These are phyloP conservation scores for Melaleuca alternifolia DNA, from an alignment of 345 rosid genomes.

Conservation along the genomic window DNA sequence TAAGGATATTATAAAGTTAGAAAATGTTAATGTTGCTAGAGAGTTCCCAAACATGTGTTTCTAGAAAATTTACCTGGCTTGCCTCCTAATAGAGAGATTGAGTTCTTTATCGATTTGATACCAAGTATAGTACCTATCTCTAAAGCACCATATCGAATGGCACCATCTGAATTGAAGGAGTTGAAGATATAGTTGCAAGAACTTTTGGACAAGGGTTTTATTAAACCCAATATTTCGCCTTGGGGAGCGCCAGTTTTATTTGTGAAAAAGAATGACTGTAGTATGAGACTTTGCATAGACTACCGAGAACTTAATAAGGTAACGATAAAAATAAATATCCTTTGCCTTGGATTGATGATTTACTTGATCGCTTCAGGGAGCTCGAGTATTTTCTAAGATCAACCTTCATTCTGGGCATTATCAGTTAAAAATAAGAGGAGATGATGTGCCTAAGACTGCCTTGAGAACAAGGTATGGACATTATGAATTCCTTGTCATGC, in stretches of 20 bases:
- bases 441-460: too few relatives aligned
- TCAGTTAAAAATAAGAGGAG: background rate
- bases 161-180: background rate
- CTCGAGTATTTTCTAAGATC: background rate
- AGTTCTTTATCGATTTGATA: background rate
- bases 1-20: background rate
- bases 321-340: background rate
- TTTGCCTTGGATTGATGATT: background rate
- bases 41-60: background rate
- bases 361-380: background rate
- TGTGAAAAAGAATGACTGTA: background rate
- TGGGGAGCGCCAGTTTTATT: background rate
- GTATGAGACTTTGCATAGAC: background rate
- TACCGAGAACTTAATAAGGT: background rate
- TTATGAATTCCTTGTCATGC: too few relatives aligned
- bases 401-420: background rate
- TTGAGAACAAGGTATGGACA: too few relatives aligned
- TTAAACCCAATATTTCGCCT: background rate
- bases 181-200: background rate
- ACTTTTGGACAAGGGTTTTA: background rate
- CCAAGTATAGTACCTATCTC: background rate
- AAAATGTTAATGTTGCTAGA: background rate
- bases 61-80: background rate
- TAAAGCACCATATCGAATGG: background rate
- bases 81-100: background rate